phyloP scores from a whole-genome alignment of 352 stramenopile genomes.

The Detonula confervacea region DNA sequence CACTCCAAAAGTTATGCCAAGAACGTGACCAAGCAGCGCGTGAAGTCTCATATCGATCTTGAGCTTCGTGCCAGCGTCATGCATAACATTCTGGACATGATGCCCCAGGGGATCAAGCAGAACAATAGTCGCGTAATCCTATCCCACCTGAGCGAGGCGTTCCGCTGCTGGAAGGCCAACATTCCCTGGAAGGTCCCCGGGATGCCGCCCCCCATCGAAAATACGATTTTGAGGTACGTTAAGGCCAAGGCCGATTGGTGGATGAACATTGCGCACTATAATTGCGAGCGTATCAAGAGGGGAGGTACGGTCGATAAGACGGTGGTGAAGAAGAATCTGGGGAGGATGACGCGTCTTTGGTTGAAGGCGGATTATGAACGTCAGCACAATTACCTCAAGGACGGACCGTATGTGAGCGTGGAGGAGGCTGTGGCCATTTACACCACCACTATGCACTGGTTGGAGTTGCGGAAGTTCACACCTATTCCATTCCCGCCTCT shows the following conservation, averaged over 20 bases:
- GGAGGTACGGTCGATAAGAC: conserved; percentile 99
- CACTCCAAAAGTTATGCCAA: conserved; percentile 99
- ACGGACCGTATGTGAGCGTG: conserved; percentile 95
- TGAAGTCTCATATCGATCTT: conserved; percentile 99
- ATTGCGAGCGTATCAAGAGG: conserved; percentile 99
- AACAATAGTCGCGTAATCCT: conserved; percentile 99
- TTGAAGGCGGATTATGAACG: conserved; percentile 99
- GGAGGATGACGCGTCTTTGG: conserved; percentile 97
- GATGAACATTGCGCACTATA: conserved; percentile 99
- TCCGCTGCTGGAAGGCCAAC: conserved; percentile 96
- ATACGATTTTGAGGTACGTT: conserved; percentile 99
- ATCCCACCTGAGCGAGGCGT: conserved; percentile 98
- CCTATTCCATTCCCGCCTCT: conserved; percentile 99
- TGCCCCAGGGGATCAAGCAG: conserved; percentile 99
- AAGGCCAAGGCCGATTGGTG: conserved; percentile 99
- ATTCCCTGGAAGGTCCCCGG: conserved; percentile 99
- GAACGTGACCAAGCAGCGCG: conserved; percentile 99
- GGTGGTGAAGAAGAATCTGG: conserved; percentile 99
- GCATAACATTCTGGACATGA: conserved; percentile 99
- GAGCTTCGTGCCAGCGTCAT: conserved; percentile 99
- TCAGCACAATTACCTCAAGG: conserved; percentile 99
- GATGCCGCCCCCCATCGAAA: conserved; percentile 98
- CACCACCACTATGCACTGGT: conserved; percentile 99
- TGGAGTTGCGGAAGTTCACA: conserved; percentile 99
- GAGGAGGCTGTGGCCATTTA: conserved; percentile 99